Conservation (phyloP, 2,329 filamentous ascomycete species). For the Penicillium freii region DNA sequence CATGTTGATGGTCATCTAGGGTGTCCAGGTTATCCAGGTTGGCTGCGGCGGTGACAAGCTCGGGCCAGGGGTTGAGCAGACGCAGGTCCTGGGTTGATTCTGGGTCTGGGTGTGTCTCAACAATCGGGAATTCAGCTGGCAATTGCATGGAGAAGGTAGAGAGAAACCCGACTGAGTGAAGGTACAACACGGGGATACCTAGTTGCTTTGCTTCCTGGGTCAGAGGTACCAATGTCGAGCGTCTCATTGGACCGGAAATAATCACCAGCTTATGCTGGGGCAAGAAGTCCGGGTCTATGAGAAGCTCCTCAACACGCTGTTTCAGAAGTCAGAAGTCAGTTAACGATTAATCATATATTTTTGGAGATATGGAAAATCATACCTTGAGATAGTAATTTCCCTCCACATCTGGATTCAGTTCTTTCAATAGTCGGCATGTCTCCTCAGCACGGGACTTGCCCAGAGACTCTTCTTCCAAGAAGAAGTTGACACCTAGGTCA, state of each 20-base stretch:
- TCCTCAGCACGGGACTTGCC: slow-evolving; percentile 76
- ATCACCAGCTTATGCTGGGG: slow-evolving; percentile 59
- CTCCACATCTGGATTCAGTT: slow-evolving; percentile 89
- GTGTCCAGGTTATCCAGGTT: slow-evolving; percentile 65
- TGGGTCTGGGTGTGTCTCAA: slow-evolving; percentile 92
- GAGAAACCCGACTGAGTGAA: slow-evolving; percentile 91
- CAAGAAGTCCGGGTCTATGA: slow-evolving; percentile 40
- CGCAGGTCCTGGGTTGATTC: slow-evolving; percentile 82
- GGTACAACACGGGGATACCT: slow-evolving; percentile 71
- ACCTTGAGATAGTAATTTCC: slow-evolving; percentile 67
- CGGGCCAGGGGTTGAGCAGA: slow-evolving; percentile 80
- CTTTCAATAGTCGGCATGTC: slow-evolving; percentile 71
- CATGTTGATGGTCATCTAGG: slow-evolving; percentile 77
- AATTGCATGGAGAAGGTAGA: slow-evolving; percentile 80
- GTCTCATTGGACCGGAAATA: slow-evolving; percentile 58
- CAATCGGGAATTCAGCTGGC: slow-evolving; percentile 79
- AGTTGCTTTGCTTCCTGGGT: slow-evolving; percentile 53
- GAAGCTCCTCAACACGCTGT: slow-evolving; percentile 40
- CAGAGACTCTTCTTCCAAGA: slow-evolving; percentile 75
- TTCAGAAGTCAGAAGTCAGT: slow-evolving; percentile 1
- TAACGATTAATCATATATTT: neutral
- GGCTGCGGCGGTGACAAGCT: slow-evolving; percentile 66
- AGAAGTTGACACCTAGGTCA: slow-evolving; percentile 96
- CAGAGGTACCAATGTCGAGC: slow-evolving; percentile 52
- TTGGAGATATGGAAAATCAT: slow-evolving; percentile 12